Evolutionary conservation across 129 eudicot species (phyloP), one percentile per base, ranked within the genome.

Genomic region (Sambucus nigra): DNA sequence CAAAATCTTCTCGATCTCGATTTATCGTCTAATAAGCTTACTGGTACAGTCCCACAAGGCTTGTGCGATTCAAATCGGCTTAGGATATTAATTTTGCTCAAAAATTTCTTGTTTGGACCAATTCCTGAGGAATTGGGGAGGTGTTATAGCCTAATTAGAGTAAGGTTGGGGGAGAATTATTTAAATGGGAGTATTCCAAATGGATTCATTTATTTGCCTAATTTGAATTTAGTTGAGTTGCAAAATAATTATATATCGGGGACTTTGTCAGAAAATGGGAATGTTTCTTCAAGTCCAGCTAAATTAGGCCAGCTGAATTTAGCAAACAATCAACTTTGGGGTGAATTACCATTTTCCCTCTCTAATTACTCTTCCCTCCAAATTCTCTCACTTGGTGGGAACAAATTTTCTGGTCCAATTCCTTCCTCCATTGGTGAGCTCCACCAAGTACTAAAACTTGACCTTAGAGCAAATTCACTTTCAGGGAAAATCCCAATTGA

Each of bases 11-110:
- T 63, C 25, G 61, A 27, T 15, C 62, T 77, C 5, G 83, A 77
- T 64, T 58, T 77, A 69, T 77, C 83, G 17, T 67, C 79, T 12
- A 77, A 77, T 47, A 77, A 77, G 78, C 83, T 77, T 44, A 77
- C 83, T 26, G 83, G 83, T 58, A 72, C 72, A 33, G 61, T 77
- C 53, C 83, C 83, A 24, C 20, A 53, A 21, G 12, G 53, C 59
- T 55, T 77, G 59, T 77, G 83, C 60, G 79, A 60, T 18, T 67
- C 69, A 1, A 58, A 50, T 12, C 68, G 48, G 48, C 83, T 77
- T 22, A 71, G 53, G 1, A 51, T 58, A 12, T 53, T 77, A 20
- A 77, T 77, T 50, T 66, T 77, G 35, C 51, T 49, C 15, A 63
- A 49, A 6, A 77, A 77, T 51, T 77, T 72, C 49, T 68, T 77